Base-by-base conservation (phyloP, 2,329 filamentous ascomycete species). In the Colletotrichum eremochloae region DNA sequence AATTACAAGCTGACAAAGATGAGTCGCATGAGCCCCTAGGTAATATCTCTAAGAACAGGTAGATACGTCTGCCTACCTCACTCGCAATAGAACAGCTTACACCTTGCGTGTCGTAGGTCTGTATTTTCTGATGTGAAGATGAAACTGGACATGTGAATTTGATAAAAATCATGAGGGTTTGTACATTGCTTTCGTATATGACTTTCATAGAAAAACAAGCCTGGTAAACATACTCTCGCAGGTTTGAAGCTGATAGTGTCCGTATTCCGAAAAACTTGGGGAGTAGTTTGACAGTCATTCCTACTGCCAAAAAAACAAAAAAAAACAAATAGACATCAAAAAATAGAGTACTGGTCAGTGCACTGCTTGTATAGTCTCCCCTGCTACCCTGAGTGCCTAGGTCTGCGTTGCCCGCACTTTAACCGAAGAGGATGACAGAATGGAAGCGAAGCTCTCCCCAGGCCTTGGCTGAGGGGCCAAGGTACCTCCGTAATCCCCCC, bases 381-480 rank as follows among this genome's bases (percentile, higher is more conserved):
- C 11, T 15, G 14, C 50, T 3, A 31, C 24, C 50, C 50, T 46
- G 44, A 46, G 20, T 20, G n/a, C 6, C 15, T 60, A 5, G 0
- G 1, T 18, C 44, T 24, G 44, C 18, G 33, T 50, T 63, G 46
- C 12, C 61, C 61, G 61, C 46, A 42, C 61, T 64, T 64, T 64
- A 55, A 36, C 62, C 62, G 62, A 56, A 44, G 11, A 44, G 38
- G 53, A 55, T 64, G 62, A 64, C 62, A 56, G 62, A 64, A 64
- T 56, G 62, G 50, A 36, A 64, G 12, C 36, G 62, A 64, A 64
- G 50, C 62, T 63, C 60, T 29, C 33, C 38, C 62, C 38, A 50
- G 58, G 40, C 36, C 40, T 33, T 8, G 36, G n/a, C 33, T 8
- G 62, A 56, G 62, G 62, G 62, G 62, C 48, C 52, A 48, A 63